A percentile compares a stretch with the other conserved stretches of the same genome.
Conservation (phyloP, 1,139 yeast genomes). For the Diutina rugosa region DNA sequence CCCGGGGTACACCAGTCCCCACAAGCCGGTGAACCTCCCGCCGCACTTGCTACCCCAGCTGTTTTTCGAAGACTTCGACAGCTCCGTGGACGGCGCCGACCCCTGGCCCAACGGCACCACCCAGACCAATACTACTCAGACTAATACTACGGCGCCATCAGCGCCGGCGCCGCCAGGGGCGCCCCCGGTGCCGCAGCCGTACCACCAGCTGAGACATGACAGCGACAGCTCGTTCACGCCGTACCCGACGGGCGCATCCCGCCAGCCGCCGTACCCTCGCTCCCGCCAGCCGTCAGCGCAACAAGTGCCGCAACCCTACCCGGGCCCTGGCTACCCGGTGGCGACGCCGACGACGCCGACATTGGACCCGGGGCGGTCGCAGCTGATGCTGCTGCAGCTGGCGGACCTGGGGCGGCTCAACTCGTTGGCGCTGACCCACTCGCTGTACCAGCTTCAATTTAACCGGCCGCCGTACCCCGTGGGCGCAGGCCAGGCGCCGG, state of each 20-base stretch:
- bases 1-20: not conserved
- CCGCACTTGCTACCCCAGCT: conserved; percentile 1
- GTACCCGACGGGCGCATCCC: not conserved
- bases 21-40: conserved; percentile 1
- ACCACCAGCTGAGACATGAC: not conserved
- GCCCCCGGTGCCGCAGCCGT: not conserved
- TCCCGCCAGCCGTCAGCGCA: not conserved
- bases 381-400: not conserved
- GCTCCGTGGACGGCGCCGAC: not conserved
- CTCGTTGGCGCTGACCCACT: conserved; percentile 1
- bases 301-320: not conserved
- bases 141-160: not conserved
- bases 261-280: not conserved
- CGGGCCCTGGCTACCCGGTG: not conserved
- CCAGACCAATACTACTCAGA: not conserved
- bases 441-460: not conserved
- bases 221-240: not conserved
- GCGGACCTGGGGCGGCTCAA: not conserved
- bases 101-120: not conserved
- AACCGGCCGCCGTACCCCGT: not conserved
- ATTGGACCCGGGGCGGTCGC: not conserved
- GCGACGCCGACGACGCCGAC: not conserved
- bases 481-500: not conserved
- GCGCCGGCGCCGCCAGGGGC: not conserved
- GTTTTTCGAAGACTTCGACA: conserved; percentile 1